Base-by-base conservation (phyloP, 78 protist genomes). In the Dictyostelium citrinum region DNA sequence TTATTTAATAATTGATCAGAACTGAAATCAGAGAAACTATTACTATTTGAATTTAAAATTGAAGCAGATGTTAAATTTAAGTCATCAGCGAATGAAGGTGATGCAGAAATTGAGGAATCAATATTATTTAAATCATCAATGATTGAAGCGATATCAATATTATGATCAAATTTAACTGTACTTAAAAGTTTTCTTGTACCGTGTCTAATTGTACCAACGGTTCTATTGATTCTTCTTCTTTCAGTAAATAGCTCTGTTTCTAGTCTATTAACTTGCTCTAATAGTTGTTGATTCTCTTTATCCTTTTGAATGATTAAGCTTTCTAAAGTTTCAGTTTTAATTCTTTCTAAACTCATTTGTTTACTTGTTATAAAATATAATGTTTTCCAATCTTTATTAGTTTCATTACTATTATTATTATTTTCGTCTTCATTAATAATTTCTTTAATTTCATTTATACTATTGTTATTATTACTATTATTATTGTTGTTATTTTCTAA, bases 121-220 rank as follows among this genome's bases (percentile, higher is more conserved):
- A 88, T 58, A 24, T 78, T 64, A 11, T 79, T 60, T 41, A 88
- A n/a, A 31, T 88, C 93, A 3, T 88, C 85, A 39, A 88, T 67
- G 16, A 88, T 88, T 5, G 79, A 43, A 7, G 93, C 82, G 29
- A 88, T 16, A 33, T 88, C 93, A 20, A 78, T 49, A 22, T 76
- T 78, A 3, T 78, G 55, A 35, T 61, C 78, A 3, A 76, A 37
- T 67, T 85, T 85, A 33, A 88, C 46, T 0, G 92, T 76, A n/a
- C 39, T n/a, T n/a, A 75, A 22, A 17, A 88, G 49, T 43, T 78
- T 88, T 39, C 58, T 78, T 1, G 80, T 78, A 1, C 85, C 81
- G 11, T 43, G 35, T 78, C 85, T 37, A 5, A 78, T 78, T 20
- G 93, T 88, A 22, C 93, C 93, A 45, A 88, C 45, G 5, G 93